Conservation (phyloP, 306 rosid genomes). For the Pyrus pyrifolia region DNA sequence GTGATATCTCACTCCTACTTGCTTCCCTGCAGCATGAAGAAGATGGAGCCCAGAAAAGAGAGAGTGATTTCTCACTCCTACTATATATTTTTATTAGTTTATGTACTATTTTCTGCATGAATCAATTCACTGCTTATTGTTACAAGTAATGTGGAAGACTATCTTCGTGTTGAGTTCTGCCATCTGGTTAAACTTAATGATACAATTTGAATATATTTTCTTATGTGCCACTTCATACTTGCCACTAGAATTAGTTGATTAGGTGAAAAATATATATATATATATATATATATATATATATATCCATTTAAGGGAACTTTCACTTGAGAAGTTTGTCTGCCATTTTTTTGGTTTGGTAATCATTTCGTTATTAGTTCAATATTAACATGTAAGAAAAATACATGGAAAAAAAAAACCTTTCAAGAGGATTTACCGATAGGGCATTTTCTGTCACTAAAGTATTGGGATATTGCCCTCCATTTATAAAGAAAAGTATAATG, state of each 20-base stretch:
- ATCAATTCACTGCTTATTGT: not conserved
- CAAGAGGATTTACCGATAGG: not conserved
- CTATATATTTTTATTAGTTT: too few species aligned
- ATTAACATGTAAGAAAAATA: not conserved
- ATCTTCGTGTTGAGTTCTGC: not conserved
- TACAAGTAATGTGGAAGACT: not conserved
- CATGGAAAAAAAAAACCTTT: too few species aligned
- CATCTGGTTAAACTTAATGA: not conserved
- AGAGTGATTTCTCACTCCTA: not conserved
- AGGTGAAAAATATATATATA: not conserved
- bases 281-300: too few species aligned
- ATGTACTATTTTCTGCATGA: not conserved
- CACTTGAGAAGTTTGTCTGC: not conserved
- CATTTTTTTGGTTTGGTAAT: not conserved
- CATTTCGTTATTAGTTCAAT: not conserved
- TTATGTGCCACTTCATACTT: too few species aligned
- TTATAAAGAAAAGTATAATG: not conserved
- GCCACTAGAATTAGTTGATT: too few species aligned
- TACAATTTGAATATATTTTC: not conserved
- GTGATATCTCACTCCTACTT: not conserved
- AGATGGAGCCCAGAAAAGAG: not conserved
- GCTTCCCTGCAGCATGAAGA: slow-evolving; percentile 21
- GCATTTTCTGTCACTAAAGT: too few species aligned
- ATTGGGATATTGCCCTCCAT: too few species aligned
- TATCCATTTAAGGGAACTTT: not conserved